Evolutionary conservation across 164 flowering plant species (phyloP).

Genomic region (Protea cynaroides): DNA sequence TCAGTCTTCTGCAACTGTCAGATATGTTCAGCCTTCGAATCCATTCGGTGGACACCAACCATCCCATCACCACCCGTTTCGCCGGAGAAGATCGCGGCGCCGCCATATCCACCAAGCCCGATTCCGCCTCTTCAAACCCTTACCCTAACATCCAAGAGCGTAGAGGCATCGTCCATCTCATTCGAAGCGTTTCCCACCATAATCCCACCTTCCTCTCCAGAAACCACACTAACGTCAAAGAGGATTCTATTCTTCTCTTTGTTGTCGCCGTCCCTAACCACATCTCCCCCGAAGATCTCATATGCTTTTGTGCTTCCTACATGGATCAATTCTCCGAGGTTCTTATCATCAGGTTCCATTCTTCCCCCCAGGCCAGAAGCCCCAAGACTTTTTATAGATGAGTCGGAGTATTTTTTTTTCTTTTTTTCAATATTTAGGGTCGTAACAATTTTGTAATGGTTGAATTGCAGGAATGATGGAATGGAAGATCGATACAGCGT

Average conservation of each 20-base stretch:
- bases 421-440: background rate
- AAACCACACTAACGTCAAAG: conserved; percentile 19
- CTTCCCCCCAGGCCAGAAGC: no score
- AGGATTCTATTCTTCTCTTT: conserved; percentile 43
- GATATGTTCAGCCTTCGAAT: conserved; percentile 68
- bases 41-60: conserved; percentile 65
- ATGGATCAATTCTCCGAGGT: conserved; percentile 44
- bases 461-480: conserved; percentile 63
- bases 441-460: background rate
- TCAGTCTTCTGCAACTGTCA: no score
- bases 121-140: conserved; percentile 15
- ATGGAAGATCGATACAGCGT: conserved; percentile 88
- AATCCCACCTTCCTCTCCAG: conserved; percentile 22
- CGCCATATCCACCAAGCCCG: background rate
- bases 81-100: conserved; percentile 7
- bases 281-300: conserved; percentile 55
- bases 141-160: conserved; percentile 38
- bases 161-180: conserved; percentile 75
- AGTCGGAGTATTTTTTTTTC: no score
- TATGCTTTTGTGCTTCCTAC: conserved; percentile 55
- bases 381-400: no score
- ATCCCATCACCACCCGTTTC: conserved; percentile 20
- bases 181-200: conserved; percentile 41
- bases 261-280: conserved; percentile 82
- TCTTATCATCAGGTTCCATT: conserved; percentile 51